Conservation (phyloP, 768 basidiomycete genomes). For the Boletus reticuloceps region DNA sequence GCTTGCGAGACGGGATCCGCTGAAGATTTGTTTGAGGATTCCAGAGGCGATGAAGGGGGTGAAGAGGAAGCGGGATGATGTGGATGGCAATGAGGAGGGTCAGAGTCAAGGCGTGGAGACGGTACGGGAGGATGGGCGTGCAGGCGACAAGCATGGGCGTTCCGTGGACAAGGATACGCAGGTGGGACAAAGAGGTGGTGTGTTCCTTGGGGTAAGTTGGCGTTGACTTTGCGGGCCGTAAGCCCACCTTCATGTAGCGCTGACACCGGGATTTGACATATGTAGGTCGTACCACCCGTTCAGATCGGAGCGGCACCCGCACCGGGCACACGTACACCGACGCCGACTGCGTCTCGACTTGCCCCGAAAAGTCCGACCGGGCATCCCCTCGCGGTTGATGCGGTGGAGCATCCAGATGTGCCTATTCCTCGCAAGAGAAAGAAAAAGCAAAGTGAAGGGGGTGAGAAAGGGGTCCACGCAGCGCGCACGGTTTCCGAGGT, state of each 20-base stretch:
- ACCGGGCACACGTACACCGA: not conserved
- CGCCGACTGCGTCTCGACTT: not conserved
- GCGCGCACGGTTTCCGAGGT: too few species aligned
- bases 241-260: not conserved
- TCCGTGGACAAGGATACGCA: not conserved
- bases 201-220: not conserved
- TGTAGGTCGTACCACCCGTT: not conserved
- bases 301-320: not conserved
- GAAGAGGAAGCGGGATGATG: constrained; percentile 17
- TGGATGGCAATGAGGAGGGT: too few species aligned
- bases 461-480: too few species aligned
- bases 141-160: not conserved
- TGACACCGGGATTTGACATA: too few species aligned
- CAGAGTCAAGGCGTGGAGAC: not conserved
- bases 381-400: not conserved
- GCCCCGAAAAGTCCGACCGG: not conserved
- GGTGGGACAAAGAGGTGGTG: not conserved
- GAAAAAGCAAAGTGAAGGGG: not conserved
- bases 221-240: not conserved
- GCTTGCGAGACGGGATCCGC: constrained; percentile 15
- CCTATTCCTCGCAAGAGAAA: constrained; percentile 1
- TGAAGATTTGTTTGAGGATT: constrained; percentile 7
- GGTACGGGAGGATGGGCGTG: not conserved
- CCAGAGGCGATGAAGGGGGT: not conserved
- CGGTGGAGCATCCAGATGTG: not conserved